Evolutionary conservation across 805 yeast genomes (phyloP), one percentile per base, ranked within the genome.

Genomic region (Kodamaea sagamina): DNA sequence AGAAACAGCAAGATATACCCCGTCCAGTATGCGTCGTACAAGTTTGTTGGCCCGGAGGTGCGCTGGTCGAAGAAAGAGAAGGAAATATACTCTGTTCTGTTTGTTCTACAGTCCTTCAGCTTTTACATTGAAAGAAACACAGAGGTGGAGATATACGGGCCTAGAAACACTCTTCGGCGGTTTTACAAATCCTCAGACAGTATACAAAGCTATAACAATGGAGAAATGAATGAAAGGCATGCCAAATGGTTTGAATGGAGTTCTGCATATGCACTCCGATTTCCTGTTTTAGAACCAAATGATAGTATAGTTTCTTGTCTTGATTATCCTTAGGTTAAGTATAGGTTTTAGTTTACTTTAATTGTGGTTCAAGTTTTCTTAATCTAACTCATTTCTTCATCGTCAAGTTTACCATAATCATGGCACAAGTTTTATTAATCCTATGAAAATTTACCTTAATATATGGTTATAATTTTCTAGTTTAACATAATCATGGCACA

Each of bases 191-290:
- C 37, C 4, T 10, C 24, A 4, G 12, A 34, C 4, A 21, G 12
- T 4, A 4, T 19, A 2, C 17, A 21, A 4, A 17, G 11, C 9
- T 34, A 34, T 11, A 21, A 19, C 16, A 18, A 5, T 17, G 37
- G 37, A 10, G 27, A 34, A 18, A 13, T 34, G 16, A 24, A 17
- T 9, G 27, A 34, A 19, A 17, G 26, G 9, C 37, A 15, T 17
- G 11, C 27, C 17, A 34, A 19, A 21, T 34, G 37, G 37, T 34
- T 34, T 18, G 37, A 34, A 34, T 21, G 16, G 24, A 10, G 26
- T 21, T 24, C 27, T 34, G 24, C 9, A 13, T 34, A 34, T n/a
- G 16, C 19, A 10, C 26, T 34, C n/a, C 13, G 22, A 5, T 34
- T 34, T 19, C 37, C 37, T 4, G 27, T n/a, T 18, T 13, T 34